phyloP scores from a whole-genome alignment of 2,329 filamentous ascomycete genomes.

The Exophiala aquamarina region DNA sequence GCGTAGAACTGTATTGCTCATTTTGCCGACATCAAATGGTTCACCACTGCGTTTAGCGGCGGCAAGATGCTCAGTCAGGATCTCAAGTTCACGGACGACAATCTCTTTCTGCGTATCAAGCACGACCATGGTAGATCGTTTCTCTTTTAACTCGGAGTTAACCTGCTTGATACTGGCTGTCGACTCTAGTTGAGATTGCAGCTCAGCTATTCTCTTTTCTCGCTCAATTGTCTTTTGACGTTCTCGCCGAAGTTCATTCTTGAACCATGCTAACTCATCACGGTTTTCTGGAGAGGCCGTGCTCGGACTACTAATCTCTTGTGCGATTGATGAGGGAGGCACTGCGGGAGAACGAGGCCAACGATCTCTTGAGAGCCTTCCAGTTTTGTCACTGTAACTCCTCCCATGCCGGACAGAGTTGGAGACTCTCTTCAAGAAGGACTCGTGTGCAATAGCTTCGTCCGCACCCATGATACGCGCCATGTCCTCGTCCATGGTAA shows the following conservation, averaged over 20 bases:
- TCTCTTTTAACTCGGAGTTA: conserved; percentile 85
- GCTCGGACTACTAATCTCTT: conserved; percentile 72
- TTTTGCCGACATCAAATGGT: conserved; percentile 73
- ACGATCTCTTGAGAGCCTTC: conserved; percentile 59
- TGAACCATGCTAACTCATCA: conserved; percentile 66
- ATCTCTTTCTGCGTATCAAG: conserved; percentile 94
- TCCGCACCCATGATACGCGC: conserved; percentile 80
- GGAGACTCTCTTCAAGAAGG: conserved; percentile 83
- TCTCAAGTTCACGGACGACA: conserved; percentile 87
- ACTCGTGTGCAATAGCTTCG: conserved; percentile 64
- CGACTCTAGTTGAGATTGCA: conserved; percentile 61
- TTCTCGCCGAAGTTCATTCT: conserved; percentile 74
- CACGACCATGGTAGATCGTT: conserved; percentile 91
- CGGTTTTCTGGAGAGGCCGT: conserved; percentile 56
- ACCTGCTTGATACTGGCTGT: conserved; percentile 68
- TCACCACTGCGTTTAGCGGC: conserved; percentile 79
- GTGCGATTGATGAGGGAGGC: conserved; percentile 36
- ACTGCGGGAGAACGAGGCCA: conserved; percentile 69
- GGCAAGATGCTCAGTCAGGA: conserved; percentile 84
- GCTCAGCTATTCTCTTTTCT: conserved; percentile 80
- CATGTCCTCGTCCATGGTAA: conserved; percentile 95
- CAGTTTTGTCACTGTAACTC: conserved; percentile 73
- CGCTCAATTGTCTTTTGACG: conserved; percentile 84
- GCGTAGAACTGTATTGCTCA: conserved; percentile 62
- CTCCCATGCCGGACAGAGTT: conserved; percentile 92